phyloP scores from a whole-genome alignment of 345 rosid species.

The Salix udensis region DNA sequence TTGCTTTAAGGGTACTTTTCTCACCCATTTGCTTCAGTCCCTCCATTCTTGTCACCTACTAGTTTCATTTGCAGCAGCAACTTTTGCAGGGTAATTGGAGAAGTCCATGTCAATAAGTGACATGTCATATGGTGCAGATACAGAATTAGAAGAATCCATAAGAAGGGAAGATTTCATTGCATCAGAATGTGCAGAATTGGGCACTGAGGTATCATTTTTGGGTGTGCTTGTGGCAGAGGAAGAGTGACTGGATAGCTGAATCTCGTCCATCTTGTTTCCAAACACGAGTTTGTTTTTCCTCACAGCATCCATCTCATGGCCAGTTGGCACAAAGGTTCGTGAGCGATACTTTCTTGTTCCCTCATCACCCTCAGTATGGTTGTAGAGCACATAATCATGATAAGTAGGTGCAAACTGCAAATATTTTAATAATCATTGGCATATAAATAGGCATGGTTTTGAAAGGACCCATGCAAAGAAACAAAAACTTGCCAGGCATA shows the following conservation, averaged over 20 bases:
- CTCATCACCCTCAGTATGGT: conserved; percentile 81
- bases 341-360: conserved; percentile 84
- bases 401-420: conserved; percentile 94
- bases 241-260: conserved; percentile 63
- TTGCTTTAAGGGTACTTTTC: conserved; percentile 6
- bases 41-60: conserved; percentile 42
- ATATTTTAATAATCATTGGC: background rate
- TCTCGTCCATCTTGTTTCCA: conserved; percentile 74
- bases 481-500: conserved; percentile 16
- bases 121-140: conserved; percentile 63
- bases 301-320: conserved; percentile 91
- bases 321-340: conserved; percentile 95
- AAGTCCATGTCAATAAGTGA: conserved; percentile 84
- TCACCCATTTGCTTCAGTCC: conserved; percentile 17
- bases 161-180: conserved; percentile 68
- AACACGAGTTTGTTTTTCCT: conserved; percentile 65
- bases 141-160: conserved; percentile 53
- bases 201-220: conserved; percentile 21
- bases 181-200: conserved; percentile 41
- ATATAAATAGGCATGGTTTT: background rate
- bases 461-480: background rate
- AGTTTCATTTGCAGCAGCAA: conserved; percentile 62
- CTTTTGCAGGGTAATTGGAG: conserved; percentile 69
- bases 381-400: conserved; percentile 94
- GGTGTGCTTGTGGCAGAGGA: conserved; percentile 68